phyloP scores from a whole-genome alignment of 2,329 filamentous ascomycete genomes.

The Tolypocladium amazonense region DNA sequence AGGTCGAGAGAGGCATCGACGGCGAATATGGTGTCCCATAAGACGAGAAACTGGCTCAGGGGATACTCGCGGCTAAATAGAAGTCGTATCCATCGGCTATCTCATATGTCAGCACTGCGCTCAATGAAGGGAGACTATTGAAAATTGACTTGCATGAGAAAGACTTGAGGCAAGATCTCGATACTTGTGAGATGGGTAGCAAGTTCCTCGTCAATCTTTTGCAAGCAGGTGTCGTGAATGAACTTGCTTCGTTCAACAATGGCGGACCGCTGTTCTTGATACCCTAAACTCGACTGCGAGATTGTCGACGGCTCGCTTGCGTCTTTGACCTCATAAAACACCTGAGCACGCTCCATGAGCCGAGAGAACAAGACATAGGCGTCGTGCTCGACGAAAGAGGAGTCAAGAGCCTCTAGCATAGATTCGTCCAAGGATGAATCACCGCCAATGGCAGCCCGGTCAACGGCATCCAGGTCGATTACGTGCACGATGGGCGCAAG shows the following conservation, averaged over 20 bases:
- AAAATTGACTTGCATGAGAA: conserved; percentile 59
- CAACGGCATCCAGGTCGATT: conserved; percentile 70
- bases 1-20: conserved; percentile 71
- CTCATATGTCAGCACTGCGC: background rate
- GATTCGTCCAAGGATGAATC: conserved; percentile 31
- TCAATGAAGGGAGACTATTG: no score
- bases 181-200: conserved; percentile 70
- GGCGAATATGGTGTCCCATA: conserved; percentile 90
- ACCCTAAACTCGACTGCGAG: conserved; percentile 10
- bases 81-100: conserved; percentile 82
- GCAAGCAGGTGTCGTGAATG: conserved; percentile 75
- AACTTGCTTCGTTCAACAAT: conserved; percentile 80
- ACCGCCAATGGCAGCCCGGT: conserved; percentile 27
- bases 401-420: conserved; percentile 60
- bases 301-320: conserved; percentile 2
- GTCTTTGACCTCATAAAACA: conserved; percentile 65
- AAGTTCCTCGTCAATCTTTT: conserved; percentile 72
- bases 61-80: conserved; percentile 90
- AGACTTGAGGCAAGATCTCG: conserved; percentile 92
- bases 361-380: conserved; percentile 75
- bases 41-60: conserved; percentile 68
- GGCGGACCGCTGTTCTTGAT: conserved; percentile 28
- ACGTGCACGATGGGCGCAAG: conserved; percentile 83
- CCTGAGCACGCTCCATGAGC: conserved; percentile 79
- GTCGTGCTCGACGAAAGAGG: conserved; percentile 75